These are phyloP conservation scores for Triticum timopheevii DNA, from an alignment of 176 grass and related monocot species.

Conservation along the genomic window DNA sequence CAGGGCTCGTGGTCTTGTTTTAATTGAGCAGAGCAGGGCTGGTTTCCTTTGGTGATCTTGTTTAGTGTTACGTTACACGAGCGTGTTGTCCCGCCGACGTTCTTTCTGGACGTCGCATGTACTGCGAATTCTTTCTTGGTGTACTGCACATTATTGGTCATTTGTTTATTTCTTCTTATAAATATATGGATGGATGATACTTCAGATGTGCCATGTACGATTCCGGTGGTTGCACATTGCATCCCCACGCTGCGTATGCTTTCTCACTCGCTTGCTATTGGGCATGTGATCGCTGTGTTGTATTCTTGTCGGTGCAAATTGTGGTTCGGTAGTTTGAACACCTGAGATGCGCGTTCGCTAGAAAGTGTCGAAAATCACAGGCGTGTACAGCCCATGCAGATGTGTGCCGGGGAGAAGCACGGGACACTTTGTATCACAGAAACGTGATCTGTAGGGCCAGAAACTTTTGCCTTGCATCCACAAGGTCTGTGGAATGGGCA, in stretches of 20 bases:
- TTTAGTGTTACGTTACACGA: conserved; percentile 1
- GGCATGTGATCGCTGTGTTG: no score
- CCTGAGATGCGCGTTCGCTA: no score
- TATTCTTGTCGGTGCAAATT: not conserved
- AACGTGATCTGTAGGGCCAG: conserved; percentile 5
- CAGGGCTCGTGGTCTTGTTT: conserved; percentile 40
- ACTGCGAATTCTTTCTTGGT: conserved; percentile 27
- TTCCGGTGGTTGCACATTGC: not conserved
- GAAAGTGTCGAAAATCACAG: not conserved
- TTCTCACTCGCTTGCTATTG: not conserved
- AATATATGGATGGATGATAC: not conserved
- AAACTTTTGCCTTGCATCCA: not conserved
- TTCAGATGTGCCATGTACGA: not conserved
- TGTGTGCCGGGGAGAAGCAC: not conserved
- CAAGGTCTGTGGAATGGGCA: not conserved
- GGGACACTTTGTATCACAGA: not conserved
- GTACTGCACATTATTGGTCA: conserved; percentile 47
- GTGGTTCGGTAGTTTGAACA: not conserved
- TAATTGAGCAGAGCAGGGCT: conserved; percentile 31
- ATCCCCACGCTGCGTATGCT: not conserved
- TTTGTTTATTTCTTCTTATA: conserved; percentile 32
- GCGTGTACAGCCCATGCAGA: not conserved
- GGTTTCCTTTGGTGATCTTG: not conserved
- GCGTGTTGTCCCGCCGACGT: not conserved
- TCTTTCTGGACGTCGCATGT: not conserved